phyloP scores from a whole-genome alignment of 2,329 filamentous ascomycete species.

The Diaporthe caulivora region DNA sequence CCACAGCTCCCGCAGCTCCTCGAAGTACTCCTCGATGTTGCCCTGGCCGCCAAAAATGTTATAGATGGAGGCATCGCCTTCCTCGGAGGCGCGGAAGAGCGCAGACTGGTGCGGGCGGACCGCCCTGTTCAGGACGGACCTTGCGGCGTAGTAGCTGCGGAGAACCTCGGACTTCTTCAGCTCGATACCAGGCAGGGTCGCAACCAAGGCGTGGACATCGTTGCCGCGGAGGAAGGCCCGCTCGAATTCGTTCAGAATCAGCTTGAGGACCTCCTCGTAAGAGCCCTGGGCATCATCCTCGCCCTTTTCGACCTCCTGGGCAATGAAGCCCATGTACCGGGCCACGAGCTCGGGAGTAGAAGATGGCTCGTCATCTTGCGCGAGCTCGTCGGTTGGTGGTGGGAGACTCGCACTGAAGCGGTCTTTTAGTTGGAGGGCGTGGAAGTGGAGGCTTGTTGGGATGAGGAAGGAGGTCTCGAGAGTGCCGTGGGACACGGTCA shows the following conservation, averaged over 20 bases:
- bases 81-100: constrained; percentile 87
- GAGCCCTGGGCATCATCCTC: constrained; percentile 91
- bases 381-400: constrained; percentile 93
- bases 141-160: constrained; percentile 90
- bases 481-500: constrained; percentile 91
- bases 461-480: constrained; percentile 97
- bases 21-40: constrained; percentile 99
- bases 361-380: constrained; percentile 98
- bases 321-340: constrained; percentile 91
- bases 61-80: constrained; percentile 87
- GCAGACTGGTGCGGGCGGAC: constrained; percentile 96
- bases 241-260: constrained; percentile 96
- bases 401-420: constrained; percentile 88
- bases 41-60: constrained; percentile 97
- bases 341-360: constrained; percentile 93
- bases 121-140: constrained; percentile 83
- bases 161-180: constrained; percentile 93
- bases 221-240: constrained; percentile 94
- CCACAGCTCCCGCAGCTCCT: constrained; percentile 93
- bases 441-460: constrained; percentile 95
- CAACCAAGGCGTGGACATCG: constrained; percentile 92
- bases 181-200: constrained; percentile 88
- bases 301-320: constrained; percentile 88
- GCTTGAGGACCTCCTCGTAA: constrained; percentile 92
- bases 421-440: constrained; percentile 94